phyloP scores from a whole-genome alignment of 2,329 filamentous ascomycete species.

The Aspergillus texensis region DNA sequence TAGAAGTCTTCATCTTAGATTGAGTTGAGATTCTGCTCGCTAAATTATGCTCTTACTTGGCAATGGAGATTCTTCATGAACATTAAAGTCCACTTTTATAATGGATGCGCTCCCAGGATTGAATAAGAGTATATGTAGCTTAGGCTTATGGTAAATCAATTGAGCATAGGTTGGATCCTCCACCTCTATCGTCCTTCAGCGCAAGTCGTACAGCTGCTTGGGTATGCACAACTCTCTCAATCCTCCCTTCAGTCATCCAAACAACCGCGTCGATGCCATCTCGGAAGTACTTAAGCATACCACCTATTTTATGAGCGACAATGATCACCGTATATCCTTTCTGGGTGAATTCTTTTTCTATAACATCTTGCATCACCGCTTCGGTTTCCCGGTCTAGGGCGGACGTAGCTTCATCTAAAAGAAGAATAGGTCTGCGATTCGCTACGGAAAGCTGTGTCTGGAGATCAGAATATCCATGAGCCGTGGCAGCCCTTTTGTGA shows the following conservation, averaged over 20 bases:
- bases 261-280: not conserved
- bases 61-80: not conserved
- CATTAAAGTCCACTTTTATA: not conserved
- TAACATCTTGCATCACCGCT: not conserved
- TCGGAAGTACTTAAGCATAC: not conserved
- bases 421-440: not conserved
- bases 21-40: not conserved
- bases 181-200: not conserved
- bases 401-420: slow-evolving; percentile 7
- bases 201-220: not conserved
- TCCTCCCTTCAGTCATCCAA: not conserved
- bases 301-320: not conserved
- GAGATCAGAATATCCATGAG: not conserved
- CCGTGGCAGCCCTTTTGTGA: not conserved
- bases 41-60: not conserved
- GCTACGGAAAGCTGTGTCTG: too few species aligned
- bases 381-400: not conserved
- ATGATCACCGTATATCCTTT: not conserved
- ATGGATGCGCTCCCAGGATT: accelerated
- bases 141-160: not conserved
- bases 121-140: not conserved
- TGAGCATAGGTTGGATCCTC: not conserved
- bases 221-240: not conserved
- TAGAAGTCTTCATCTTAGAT: not conserved
- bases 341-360: not conserved